Conservation (phyloP, 2,329 filamentous ascomycete species). For the Fusarium cicatricum region DNA sequence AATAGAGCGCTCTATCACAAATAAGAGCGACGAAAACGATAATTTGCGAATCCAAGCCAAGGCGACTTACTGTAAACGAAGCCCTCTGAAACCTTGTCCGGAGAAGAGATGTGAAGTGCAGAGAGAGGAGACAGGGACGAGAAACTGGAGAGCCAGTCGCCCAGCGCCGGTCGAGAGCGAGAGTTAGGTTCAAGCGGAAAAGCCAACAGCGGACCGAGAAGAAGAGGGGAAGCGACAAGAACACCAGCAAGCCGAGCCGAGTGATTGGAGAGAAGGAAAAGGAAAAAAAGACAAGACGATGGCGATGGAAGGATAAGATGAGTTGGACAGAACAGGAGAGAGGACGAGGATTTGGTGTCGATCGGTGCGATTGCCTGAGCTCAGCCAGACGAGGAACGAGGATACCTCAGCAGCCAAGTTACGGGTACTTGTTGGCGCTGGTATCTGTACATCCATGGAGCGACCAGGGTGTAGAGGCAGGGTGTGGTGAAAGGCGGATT, state of each 20-base stretch:
- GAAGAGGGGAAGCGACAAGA: slow-evolving; percentile 12
- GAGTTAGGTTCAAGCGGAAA: slow-evolving; percentile 22
- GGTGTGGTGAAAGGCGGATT: slow-evolving; percentile 21
- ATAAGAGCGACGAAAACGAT: slow-evolving; percentile 20
- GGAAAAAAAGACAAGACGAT: slow-evolving; percentile 8
- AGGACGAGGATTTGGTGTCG: slow-evolving; percentile 21
- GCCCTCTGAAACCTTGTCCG: slow-evolving; percentile 8
- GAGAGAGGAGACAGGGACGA: slow-evolving; percentile 29
- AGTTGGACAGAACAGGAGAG: slow-evolving; percentile 27
- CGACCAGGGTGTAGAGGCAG: slow-evolving; percentile 16
- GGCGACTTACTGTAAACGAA: slow-evolving; percentile 29
- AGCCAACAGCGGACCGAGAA: slow-evolving; percentile 12
- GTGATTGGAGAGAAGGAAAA: slow-evolving; percentile 11
- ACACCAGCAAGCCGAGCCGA: slow-evolving; percentile 32
- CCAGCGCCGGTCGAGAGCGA: slow-evolving; percentile 38
- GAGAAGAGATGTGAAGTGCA: slow-evolving; percentile 9
- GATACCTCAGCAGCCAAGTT: too few species aligned
- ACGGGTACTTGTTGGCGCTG: slow-evolving; percentile 20
- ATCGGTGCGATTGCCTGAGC: slow-evolving; percentile 24
- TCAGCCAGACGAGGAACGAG: neutral
- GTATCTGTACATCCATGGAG: slow-evolving; percentile 21
- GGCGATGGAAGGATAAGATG: slow-evolving; percentile 18
- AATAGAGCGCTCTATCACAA: slow-evolving; percentile 25
- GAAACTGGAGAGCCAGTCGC: slow-evolving; percentile 35
- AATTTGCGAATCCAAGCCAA: slow-evolving; percentile 14